Percentiles rank a stretch among this genome's conserved stretches.
These are phyloP conservation scores for Torulaspora quercuum DNA, from an alignment of 805 yeast genomes.

Conservation along the genomic window DNA sequence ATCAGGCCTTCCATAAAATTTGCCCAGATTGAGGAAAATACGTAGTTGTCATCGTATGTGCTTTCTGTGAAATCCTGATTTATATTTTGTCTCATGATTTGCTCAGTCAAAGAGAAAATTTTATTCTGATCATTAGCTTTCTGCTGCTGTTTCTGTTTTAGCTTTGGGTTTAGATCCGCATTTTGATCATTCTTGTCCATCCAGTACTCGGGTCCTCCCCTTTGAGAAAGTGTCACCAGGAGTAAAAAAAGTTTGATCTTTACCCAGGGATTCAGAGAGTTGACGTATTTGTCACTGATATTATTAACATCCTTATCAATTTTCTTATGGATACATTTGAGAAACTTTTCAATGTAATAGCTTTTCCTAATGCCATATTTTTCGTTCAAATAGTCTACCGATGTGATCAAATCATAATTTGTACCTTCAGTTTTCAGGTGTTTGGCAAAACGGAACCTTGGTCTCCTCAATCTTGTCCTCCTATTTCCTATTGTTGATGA, in stretches of 20 bases:
- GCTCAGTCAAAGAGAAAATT: slow-evolving; percentile 31
- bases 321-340: slow-evolving; percentile 33
- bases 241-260: slow-evolving; percentile 33
- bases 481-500: slow-evolving; percentile 2
- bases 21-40: slow-evolving; percentile 39
- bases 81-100: slow-evolving; percentile 35
- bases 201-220: slow-evolving; percentile 40
- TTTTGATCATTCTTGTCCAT: slow-evolving; percentile 27
- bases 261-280: slow-evolving; percentile 29
- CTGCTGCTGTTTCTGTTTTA: slow-evolving; percentile 4
- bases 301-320: slow-evolving; percentile 31
- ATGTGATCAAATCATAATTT: slow-evolving; percentile 32
- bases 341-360: slow-evolving; percentile 31
- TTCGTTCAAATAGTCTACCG: slow-evolving; percentile 32
- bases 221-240: slow-evolving; percentile 32
- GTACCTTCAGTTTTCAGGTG: slow-evolving; percentile 29
- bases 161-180: slow-evolving; percentile 7
- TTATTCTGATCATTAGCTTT: slow-evolving; percentile 8
- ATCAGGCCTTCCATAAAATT: slow-evolving; percentile 40
- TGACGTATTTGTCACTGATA: slow-evolving; percentile 25
- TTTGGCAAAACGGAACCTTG: slow-evolving; percentile 25
- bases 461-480: slow-evolving; percentile 14
- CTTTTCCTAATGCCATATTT: slow-evolving; percentile 34
- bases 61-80: slow-evolving; percentile 34
- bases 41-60: slow-evolving; percentile 35